Conservation (phyloP, 2,329 filamentous ascomycete species). For the Teratosphaeria zuluensis region DNA sequence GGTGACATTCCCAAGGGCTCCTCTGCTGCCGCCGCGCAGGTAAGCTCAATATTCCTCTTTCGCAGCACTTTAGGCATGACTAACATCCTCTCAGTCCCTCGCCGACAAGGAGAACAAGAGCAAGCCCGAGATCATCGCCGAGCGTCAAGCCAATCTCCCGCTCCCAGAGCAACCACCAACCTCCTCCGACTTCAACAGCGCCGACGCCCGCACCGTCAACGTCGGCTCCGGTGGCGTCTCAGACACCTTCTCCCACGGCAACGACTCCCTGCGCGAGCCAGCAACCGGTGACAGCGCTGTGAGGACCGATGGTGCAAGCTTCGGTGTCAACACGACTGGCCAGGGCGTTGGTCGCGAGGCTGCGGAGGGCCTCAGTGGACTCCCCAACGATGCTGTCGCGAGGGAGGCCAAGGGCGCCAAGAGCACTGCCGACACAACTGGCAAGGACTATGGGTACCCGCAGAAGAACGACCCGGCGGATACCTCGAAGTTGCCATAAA, state of each 20-base stretch:
- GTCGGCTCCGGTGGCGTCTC: conserved; percentile 52
- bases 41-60: neutral
- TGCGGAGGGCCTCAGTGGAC: conserved; percentile 44
- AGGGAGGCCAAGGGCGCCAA: conserved; percentile 35
- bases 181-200: conserved; percentile 70
- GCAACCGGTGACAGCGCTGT: conserved; percentile 46
- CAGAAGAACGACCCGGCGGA: conserved; percentile 29
- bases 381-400: conserved; percentile 52
- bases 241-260: conserved; percentile 32
- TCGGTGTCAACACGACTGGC: conserved; percentile 44
- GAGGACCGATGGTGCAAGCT: conserved; percentile 40
- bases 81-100: conserved; percentile 10
- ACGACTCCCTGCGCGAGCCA: conserved; percentile 36
- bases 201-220: conserved; percentile 58
- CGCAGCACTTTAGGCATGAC: neutral
- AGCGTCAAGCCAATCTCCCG: conserved; percentile 63
- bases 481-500: neutral
- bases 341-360: conserved; percentile 52
- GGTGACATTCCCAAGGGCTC: conserved; percentile 2
- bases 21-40: conserved; percentile 2
- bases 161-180: conserved; percentile 67
- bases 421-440: neutral
- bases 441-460: conserved; percentile 27
- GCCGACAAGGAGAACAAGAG: conserved; percentile 24
- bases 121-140: conserved; percentile 57